Percentiles rank a stretch among this genome's conserved stretches.
These are phyloP conservation scores for Leishmania tarentolae DNA, from an alignment of 208 protist genomes.

Conservation along the genomic window DNA sequence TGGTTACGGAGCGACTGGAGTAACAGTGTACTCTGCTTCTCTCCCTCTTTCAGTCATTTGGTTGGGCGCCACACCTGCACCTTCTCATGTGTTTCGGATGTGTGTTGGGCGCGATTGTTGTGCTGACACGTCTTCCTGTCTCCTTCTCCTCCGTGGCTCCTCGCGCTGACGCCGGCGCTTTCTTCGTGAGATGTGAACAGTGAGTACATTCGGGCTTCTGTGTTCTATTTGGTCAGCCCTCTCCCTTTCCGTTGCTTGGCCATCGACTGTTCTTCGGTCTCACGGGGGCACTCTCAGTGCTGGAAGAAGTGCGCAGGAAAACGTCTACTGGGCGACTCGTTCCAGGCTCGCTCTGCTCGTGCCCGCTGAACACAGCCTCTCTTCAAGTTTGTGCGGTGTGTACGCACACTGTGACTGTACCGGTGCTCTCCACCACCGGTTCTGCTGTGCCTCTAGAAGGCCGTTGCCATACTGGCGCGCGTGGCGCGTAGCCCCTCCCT, in stretches of 20 bases:
- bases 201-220: neutral
- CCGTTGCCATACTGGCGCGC: neutral
- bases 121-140: neutral
- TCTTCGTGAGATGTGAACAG: neutral
- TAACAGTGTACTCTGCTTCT: neutral
- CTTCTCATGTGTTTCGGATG: neutral
- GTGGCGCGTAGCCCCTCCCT: neutral
- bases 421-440: neutral
- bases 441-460: neutral
- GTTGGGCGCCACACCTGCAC: neutral
- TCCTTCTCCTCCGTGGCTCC: neutral
- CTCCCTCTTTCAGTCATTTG: neutral
- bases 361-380: neutral
- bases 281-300: neutral
- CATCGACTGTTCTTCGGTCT: neutral
- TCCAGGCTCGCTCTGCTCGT: neutral
- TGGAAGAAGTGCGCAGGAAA: neutral
- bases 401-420: neutral
- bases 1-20: neutral
- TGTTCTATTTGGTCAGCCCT: neutral
- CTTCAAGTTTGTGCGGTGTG: neutral
- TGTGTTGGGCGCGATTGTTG: neutral
- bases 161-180: neutral
- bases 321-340: neutral
- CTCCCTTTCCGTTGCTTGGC: neutral